A percentile compares a stretch with the other conserved stretches of the same genome.
phyloP scores from a whole-genome alignment of 192 early-diverging fungal genomes.

The Mortierella hygrophila region DNA sequence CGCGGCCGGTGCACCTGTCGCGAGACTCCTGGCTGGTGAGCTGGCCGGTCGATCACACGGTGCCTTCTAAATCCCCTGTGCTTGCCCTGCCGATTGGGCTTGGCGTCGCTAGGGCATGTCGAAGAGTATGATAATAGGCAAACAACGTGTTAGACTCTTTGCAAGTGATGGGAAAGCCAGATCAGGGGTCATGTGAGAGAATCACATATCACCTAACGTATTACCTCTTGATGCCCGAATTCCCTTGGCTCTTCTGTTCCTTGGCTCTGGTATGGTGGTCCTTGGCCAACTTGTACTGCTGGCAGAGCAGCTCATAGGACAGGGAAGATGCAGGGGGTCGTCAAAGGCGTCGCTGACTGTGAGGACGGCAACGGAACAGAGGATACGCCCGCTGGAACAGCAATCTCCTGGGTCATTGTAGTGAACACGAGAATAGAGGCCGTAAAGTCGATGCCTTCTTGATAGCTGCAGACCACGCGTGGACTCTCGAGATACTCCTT shows the following conservation, averaged over 20 bases:
- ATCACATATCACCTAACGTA: background rate
- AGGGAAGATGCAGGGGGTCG: background rate
- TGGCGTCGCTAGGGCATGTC: background rate
- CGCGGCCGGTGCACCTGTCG: constrained; percentile 19
- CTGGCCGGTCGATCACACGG: constrained; percentile 22
- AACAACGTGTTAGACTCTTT: constrained; percentile 5
- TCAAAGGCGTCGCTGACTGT: background rate
- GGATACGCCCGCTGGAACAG: constrained; percentile 10
- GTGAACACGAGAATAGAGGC: constrained; percentile 3
- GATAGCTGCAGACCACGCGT: background rate
- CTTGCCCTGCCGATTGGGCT: constrained; percentile 22
- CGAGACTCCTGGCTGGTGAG: constrained; percentile 20
- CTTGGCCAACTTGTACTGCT: background rate
- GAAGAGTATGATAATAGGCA: background rate
- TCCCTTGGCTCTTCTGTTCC: background rate
- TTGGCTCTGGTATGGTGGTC: background rate
- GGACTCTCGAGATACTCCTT: background rate
- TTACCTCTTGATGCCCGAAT: constrained; percentile 9
- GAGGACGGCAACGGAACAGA: background rate
- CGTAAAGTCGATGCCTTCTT: background rate
- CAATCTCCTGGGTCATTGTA: constrained; percentile 12
- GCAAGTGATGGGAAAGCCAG: constrained; percentile 13
- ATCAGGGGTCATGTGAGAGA: constrained; percentile 1
- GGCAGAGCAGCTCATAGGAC: background rate
- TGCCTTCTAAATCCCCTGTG: constrained; percentile 16